Base-by-base conservation (phyloP, 2,329 filamentous ascomycete species). In the Xylaria sp. region DNA sequence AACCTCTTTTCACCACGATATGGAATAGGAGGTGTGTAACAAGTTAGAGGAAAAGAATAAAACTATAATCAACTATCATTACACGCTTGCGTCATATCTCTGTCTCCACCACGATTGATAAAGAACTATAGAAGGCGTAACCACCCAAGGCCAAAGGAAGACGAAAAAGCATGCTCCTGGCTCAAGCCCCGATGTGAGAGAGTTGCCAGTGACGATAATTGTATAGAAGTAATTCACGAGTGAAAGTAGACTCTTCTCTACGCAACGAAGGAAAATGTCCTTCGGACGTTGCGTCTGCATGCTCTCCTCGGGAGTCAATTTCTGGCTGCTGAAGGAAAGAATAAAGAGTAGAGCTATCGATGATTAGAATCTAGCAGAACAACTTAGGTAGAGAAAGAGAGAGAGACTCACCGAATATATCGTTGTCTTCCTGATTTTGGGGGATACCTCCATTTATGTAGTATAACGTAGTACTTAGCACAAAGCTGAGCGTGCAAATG, bases 161-260 rank as follows among this genome's bases (percentile, higher is more conserved):
- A 66, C 64, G 42, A 66, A 61, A 66, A 60, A 51, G 49, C 58
- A 66, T 66, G 49, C 58, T 61, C 57, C 49, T 62, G 58, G 57
- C 64, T 51, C 62, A 62, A 66, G 64, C 64, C 64, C 58, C 57
- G 64, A 66, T 57, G 49, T 51, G 58, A 66, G 58, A 66, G 64
- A 66, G 57, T 61, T 61, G 58, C 64, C 58, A 66, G 58, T 66
- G 51, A 66, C 57, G 64, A 66, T 66, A 58, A 66, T 62, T 61
- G 58, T 58, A 66, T 58, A 66, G 58, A 66, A 61, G 64, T 66
- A 66, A 57, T 61, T 66, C 62, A 61, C 49, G 49, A 66, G 58
- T 66, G 58, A 66, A 66, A 66, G 64, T 66, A 62, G 64, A 66
- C 58, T 66, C 36, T 66, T 62, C 42, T 66, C 51, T 62, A 66